A percentile compares a stretch with the other conserved stretches of the same genome.
These are phyloP conservation scores for Ascochyta viciae-villosae DNA, from an alignment of 2,329 filamentous ascomycete species.

Conservation along the genomic window DNA sequence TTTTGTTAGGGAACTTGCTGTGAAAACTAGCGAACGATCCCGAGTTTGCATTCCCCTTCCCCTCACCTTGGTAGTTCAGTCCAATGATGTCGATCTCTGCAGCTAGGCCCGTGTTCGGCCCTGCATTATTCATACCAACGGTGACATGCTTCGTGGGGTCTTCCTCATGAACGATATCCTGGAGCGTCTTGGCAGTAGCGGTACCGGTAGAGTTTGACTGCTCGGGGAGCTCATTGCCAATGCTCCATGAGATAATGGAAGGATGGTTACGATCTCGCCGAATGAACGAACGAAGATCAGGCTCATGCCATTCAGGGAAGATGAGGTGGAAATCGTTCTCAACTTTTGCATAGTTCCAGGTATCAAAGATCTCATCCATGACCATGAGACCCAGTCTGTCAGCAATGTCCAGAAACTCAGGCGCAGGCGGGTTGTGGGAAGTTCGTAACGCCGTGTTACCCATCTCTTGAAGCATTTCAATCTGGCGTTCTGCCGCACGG, in stretches of 20 bases:
- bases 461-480: conserved; percentile 59
- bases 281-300: conserved; percentile 60
- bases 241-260: conserved; percentile 60
- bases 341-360: conserved; percentile 56
- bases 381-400: conserved; percentile 60
- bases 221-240: conserved; percentile 63
- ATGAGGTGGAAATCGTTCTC: conserved; percentile 60
- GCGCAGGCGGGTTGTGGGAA: conserved; percentile 62
- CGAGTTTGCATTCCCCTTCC: conserved; percentile 45
- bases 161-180: conserved; percentile 55
- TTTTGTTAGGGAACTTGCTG: conserved; percentile 55
- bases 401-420: conserved; percentile 59
- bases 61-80: conserved; percentile 65
- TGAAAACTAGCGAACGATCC: conserved; percentile 58
- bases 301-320: conserved; percentile 61
- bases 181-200: conserved; percentile 46
- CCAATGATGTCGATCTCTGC: conserved; percentile 57
- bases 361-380: conserved; percentile 62
- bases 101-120: conserved; percentile 51
- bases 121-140: conserved; percentile 57
- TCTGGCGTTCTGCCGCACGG: conserved; percentile 58
- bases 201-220: conserved; percentile 50
- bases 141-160: conserved; percentile 58
- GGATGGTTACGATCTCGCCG: conserved; percentile 63
- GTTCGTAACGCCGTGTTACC: conserved; percentile 60